These are phyloP conservation scores for Colletotrichum sp. DNA, from an alignment of 2,329 filamentous ascomycete genomes.

Conservation along the genomic window DNA sequence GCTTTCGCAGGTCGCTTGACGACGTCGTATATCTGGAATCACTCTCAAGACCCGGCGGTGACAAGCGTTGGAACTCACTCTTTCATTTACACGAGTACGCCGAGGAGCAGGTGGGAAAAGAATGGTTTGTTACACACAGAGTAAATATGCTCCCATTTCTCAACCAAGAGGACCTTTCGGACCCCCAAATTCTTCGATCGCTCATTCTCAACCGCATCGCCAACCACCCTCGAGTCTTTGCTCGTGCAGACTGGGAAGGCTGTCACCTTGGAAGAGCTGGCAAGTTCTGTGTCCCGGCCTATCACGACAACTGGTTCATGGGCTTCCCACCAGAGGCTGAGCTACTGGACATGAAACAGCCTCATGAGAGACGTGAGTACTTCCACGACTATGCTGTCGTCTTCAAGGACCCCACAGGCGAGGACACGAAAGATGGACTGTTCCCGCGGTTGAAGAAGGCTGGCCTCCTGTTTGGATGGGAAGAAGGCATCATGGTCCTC, in stretches of 20 bases:
- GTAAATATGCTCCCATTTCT: neutral
- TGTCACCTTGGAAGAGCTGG: neutral
- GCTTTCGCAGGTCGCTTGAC: neutral
- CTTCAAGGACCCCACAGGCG: neutral
- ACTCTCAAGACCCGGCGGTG: neutral
- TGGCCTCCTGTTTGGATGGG: constrained; percentile 1
- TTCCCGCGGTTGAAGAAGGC: neutral
- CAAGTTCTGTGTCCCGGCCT: neutral
- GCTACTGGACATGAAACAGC: neutral
- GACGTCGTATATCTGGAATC: neutral
- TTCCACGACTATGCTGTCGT: neutral
- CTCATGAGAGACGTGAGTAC: neutral
- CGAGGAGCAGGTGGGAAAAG: neutral
- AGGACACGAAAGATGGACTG: neutral
- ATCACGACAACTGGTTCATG: constrained; percentile 11
- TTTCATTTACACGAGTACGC: neutral
- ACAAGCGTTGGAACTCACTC: neutral
- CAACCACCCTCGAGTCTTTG: neutral
- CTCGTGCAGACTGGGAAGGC: neutral
- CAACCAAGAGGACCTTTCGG: neutral
- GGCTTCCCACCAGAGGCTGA: neutral
- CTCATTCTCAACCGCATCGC: neutral
- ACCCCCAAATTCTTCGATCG: neutral
- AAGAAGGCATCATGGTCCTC: constrained; percentile 6
- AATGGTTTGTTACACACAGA: neutral